Evolutionary conservation across 805 yeast genomes (phyloP), one percentile per base, ranked within the genome.

Genomic region (Kazachstania psychrophila): DNA sequence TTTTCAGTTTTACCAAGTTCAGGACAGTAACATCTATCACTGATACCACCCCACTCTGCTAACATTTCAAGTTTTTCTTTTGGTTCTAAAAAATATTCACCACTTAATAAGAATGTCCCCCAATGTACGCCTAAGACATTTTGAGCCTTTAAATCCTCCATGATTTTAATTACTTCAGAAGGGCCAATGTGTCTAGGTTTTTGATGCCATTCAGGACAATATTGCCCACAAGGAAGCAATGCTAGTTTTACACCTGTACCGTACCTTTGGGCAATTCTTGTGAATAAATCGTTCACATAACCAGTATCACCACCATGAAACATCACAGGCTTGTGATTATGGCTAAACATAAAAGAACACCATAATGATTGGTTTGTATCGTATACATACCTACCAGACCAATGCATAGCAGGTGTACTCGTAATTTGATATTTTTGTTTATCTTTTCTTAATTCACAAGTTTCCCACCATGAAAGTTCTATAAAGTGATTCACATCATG

Each of bases 281-380:
- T 62, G 58, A 84, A 88, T 33, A 89, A 59, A 22, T 76, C 94
- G 23, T 69, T 50, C n/a, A 79, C 76, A 55, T 84, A 89, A 0
- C 97, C 97, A 0, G 96, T 85, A 52, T 89, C 97, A 9, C 97
- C 97, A 13, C 89, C 94, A 58, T 89, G 97, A 65, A 77, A 89
- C 30, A 88, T 63, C 1, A 87, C 52, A 0, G 95, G 83, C 46
- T 73, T 66, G 0, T 77, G 79, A 44, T 83, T 72, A 40, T 75
- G 72, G 35, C 76, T 64, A 8, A 89, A 55, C 46, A 89, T 51
- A 51, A 79, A 89, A 0, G 96, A 85, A 49, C 95, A 84, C 97
- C 97, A 89, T 36, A 89, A 62, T 0, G 94, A 73, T 17, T 65
- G 62, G 58, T 89, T 89, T 2, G 94, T 72, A 56, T 89, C 97